A percentile compares a stretch with the other conserved stretches of the same genome.
Conservation (phyloP, 768 basidiomycete species). For the Auriculariales sp. region DNA sequence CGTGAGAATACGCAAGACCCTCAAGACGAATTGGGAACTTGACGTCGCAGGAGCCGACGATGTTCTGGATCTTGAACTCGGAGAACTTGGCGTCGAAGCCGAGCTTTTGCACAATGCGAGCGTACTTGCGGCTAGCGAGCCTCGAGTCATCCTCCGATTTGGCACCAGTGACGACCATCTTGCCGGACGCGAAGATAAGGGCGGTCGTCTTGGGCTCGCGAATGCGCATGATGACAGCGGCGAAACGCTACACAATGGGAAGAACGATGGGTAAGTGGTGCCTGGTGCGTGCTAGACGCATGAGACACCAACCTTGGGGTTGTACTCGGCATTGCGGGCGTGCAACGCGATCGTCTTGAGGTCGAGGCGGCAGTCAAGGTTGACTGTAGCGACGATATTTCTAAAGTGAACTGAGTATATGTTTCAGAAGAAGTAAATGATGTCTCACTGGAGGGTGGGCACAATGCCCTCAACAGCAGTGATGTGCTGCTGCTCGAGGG, state of each 20-base stretch:
- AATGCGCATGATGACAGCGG: conserved; percentile 99
- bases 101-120: conserved; percentile 97
- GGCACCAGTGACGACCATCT: conserved; percentile 99
- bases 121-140: conserved; percentile 94
- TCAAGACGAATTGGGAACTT: conserved; percentile 98
- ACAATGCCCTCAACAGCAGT: conserved; percentile 96
- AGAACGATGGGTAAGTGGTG: conserved; percentile 36
- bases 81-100: conserved; percentile 99
- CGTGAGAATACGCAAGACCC: conserved; percentile 94
- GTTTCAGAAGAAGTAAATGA: conserved; percentile 8
- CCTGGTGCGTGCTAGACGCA: conserved; percentile 35
- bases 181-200: conserved; percentile 97
- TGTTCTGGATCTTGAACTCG: conserved; percentile 99
- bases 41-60: conserved; percentile 95
- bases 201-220: conserved; percentile 99
- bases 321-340: conserved; percentile 97
- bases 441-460: conserved; percentile 84
- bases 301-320: conserved; percentile 84
- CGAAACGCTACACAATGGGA: conserved; percentile 79
- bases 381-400: conserved; percentile 98
- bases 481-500: conserved; percentile 86
- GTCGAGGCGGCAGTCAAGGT: conserved; percentile 90
- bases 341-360: conserved; percentile 97
- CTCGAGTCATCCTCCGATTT: conserved; percentile 98
- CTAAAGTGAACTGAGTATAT: conserved; percentile 10